A percentile compares a stretch with the other conserved stretches of the same genome.
These are phyloP conservation scores for Monascus purpureus DNA, from an alignment of 495 filamentous ascomycete species.

Conservation along the genomic window DNA sequence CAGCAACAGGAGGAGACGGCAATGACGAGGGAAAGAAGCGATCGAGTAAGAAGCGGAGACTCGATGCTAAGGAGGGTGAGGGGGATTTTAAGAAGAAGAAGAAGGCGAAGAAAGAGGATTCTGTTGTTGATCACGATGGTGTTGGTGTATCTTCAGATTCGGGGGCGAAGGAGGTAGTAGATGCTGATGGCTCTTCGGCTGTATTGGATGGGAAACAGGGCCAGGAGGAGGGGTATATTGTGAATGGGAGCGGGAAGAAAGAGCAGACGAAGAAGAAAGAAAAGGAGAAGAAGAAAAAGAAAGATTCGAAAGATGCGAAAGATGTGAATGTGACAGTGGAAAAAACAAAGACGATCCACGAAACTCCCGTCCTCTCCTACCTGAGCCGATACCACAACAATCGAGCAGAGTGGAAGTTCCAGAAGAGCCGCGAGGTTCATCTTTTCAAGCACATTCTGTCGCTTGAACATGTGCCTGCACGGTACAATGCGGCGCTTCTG, in stretches of 20 bases:
- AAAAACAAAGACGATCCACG: conserved; percentile 10
- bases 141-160: too few species aligned
- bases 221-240: too few species aligned
- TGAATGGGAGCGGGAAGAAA: conserved; percentile 1
- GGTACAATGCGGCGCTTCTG: conserved; percentile 48
- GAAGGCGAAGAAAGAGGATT: too few species aligned
- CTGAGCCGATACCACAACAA: conserved; percentile 54
- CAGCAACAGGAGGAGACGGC: background rate
- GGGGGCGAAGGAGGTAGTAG: too few species aligned
- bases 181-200: too few species aligned
- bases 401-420: conserved; percentile 73
- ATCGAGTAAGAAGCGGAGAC: background rate
- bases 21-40: background rate
- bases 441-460: conserved; percentile 72
- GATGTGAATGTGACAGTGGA: conserved; percentile 6
- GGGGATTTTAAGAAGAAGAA: too few species aligned
- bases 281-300: conserved; percentile 19
- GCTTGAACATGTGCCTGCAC: conserved; percentile 46
- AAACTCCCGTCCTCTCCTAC: conserved; percentile 56
- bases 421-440: conserved; percentile 73
- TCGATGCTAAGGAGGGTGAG: too few species aligned
- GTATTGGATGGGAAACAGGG: too few species aligned
- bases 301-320: conserved; percentile 19
- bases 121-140: too few species aligned
- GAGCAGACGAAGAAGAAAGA: conserved; percentile 11